Evolutionary conservation across 106 monocot species (phyloP), one percentile per base, ranked within the genome.

Genomic region (Dioscorea zingiberensis): DNA sequence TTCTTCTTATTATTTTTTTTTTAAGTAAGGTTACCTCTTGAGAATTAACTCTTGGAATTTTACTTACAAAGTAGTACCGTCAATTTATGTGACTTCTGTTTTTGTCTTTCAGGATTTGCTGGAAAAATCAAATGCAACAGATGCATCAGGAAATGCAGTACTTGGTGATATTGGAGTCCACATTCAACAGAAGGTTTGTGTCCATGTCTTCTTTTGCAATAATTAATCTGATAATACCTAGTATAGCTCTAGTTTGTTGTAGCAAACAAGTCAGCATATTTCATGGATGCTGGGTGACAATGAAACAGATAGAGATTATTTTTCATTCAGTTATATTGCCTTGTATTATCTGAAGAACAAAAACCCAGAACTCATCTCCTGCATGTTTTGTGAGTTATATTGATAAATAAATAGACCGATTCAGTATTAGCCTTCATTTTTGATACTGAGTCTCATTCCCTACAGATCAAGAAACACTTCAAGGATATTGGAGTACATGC

Each of bases 101-200:
- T 1, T 44, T 53, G 49, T 15, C 30, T 73, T 68, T 54, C 74
- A 83, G 83, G 74, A 83, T 2, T 78, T 78, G 55, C 71, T 83
- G 9, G 57, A 78, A 26, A 83, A 78, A 55, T 67, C 78, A 61
- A 78, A 78, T 74, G 71, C 78, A 47, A 78, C 54, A 53, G 83
- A 83, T 78, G 74, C 71, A 58, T 83, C 83, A 53, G 78, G 74
- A 66, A 83, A 83, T 70, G 74, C 54, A 19, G 63, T 83, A 26
- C 74, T 78, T 63, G 66, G 83, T 25, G 83, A 83, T 67, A 67
- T 83, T 59, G 83, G 83, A n/a, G 74, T 74, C 26, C 83, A 83
- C 64, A 62, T 83, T 44, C 78, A 78, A 63, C 77, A 83, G 22
- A 55, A 83, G 83, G 83, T 83, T 51, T 15, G 4, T 51, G 15